Evolutionary conservation across 2,329 filamentous ascomycete species (phyloP), one percentile per base, ranked within the genome.

Genomic region (Clonostachys chloroleuca): DNA sequence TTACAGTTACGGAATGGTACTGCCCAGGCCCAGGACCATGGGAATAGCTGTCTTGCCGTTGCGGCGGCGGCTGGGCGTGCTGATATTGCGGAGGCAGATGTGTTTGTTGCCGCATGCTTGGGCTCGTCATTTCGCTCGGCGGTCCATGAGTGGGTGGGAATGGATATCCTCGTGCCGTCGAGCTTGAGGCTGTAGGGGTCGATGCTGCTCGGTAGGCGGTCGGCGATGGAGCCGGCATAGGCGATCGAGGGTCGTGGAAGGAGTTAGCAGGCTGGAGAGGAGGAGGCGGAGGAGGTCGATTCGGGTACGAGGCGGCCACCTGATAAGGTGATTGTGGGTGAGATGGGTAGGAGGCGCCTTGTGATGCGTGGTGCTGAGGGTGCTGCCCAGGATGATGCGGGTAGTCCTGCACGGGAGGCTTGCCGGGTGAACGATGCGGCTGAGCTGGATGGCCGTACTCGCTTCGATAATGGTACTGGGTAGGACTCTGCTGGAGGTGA

Each of bases 201-300:
- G 74, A 72, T 10, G 74, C 74, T 24, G 73, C 69, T 46, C 75
- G 72, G 54, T 78, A 79, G 3, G 77, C 70, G 5, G 74, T 75
- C 6, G 68, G 72, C 4, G 65, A 66, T 40, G 59, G 63, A 44
- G 63, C 66, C 17, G 73, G 67, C 43, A 70, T 64, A 16, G 78
- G 78, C 13, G 78, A 81, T 48, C 77, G 73, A 49, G 67, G 54
- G 56, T 81, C 76, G 56, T 71, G 63, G 48, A 64, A 72, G 40
- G 72, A 55, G 42, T 62, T 60, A 5, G 72, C 53, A 16, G 73
- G 65, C 52, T 79, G 77, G 35, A 77, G 65, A 18, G 74, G 66
- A 45, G 70, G 72, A 45, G 70, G 72, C 51, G 64, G 73, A 51
- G 65, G 67, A 50, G 63, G 65, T 45, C 64, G 73, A 54, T 56